Base-by-base conservation (phyloP, 2,329 filamentous ascomycete species). In the Massarina eburnea region DNA sequence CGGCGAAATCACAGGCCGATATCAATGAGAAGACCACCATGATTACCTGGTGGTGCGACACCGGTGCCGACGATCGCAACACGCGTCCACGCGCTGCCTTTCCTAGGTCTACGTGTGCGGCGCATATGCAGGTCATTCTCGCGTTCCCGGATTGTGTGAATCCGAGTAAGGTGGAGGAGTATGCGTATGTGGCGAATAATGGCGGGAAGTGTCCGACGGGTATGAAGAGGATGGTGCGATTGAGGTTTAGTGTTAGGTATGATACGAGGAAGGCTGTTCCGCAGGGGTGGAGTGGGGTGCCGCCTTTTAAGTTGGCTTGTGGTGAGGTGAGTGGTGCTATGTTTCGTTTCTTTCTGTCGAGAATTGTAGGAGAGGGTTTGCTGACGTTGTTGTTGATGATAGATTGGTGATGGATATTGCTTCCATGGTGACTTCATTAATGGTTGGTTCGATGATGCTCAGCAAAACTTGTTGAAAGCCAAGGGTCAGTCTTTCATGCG, bases 381-480 rank as follows among this genome's bases (percentile, higher is more conserved):
- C 32, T 35, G 19, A 35, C 12, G 27, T 35, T 14, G 32, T 35
- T 5, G 32, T 5, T n/a, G n/a, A 14, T 14, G n/a, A 27, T 32
- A 53, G 51, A 48, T 51, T n/a, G 50, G 53, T 18, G 45, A 51
- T 21, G 51, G 50, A 12, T 74, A 65, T 49, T 71, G 69, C 59
- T 61, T 62, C 8, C 72, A 75, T 50, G 71, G 73, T 1, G 73
- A 75, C 45, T 75, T 75, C 36, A 72, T 75, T 53, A 74, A 74
- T 35, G 73, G 53, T 2, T 75, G 73, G 73, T 53, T 66, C 8
- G 57, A 61, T 9, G 68, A 73, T 48, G 66, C 61, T 1, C 68
- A 66, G 3, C 41, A 58, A 45, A 70, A 71, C 37, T 68, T 74
- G 69, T 44, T 74, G 15, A 58, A 58, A 36, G 62, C 68, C 39